Evolutionary conservation across 371 early-diverging fungal species (phyloP).

Genomic region (Parasitella parasitica): DNA sequence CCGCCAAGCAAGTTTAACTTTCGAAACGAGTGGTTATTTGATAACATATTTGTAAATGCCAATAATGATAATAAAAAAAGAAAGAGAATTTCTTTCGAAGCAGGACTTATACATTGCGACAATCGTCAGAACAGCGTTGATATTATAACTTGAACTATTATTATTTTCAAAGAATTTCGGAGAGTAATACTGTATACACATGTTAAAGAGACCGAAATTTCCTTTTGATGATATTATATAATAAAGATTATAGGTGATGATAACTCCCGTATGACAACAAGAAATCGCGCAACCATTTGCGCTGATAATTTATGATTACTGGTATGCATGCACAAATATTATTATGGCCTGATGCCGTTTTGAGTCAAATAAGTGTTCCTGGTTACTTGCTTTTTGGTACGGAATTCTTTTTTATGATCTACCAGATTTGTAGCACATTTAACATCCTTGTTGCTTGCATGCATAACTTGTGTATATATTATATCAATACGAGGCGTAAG

Average conservation of each 20-base stretch:
- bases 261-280: background rate
- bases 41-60: constrained; percentile 2
- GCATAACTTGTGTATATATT: background rate
- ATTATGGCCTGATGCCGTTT: no score
- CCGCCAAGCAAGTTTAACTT: constrained; percentile 11
- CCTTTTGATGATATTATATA: background rate
- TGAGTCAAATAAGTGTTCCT: no score
- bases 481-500: background rate
- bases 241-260: background rate
- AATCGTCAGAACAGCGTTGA: constrained; percentile 1
- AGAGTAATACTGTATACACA: background rate
- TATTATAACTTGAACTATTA: constrained; percentile 3
- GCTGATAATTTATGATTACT: no score
- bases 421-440: background rate
- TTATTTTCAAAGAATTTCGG: constrained; percentile 1
- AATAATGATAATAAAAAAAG: background rate
- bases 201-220: no score
- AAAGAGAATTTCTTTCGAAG: background rate
- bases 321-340: no score
- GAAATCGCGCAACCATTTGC: no score
- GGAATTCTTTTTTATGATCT: background rate
- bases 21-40: constrained; percentile 5
- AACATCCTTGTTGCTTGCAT: background rate
- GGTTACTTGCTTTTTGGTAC: background rate
- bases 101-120: background rate